Base-by-base conservation (phyloP, 2,329 filamentous ascomycete species). In the Colletotrichum eremochloae region DNA sequence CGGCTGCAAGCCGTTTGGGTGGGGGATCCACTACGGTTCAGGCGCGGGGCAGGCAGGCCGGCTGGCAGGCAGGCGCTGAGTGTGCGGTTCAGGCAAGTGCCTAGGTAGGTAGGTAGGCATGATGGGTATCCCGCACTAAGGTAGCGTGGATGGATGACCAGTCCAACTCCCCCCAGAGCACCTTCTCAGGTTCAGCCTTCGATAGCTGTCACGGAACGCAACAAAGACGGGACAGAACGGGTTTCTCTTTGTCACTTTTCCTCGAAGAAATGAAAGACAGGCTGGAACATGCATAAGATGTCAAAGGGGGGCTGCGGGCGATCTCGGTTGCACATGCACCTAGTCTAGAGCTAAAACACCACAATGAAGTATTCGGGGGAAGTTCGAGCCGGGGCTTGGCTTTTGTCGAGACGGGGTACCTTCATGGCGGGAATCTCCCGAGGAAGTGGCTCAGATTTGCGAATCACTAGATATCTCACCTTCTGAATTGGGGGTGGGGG, bases 21-120 rank as follows among this genome's bases (percentile, higher is more conserved):
- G 58, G 58, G 60, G n/a, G 31, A 33, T 24, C 60, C 60, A 66
- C 69, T 68, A 72, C 58, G 46, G 69, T 44, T 57, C n/a, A 36
- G 65, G 50, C 58, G 66, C 58, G 46, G 60, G 69, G 69, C 65
- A 69, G 29, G 33, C 44, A 44, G 42, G 48, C 57, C 11, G 42
- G 12, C 40, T 20, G 69, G 58, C 64, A 69, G 31, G 33, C 57
- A 52, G 42, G 48, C 38, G n/a, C 14, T 31, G 50, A 31, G 12
- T 20, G 53, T n/a, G n/a, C 24, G 14, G 53, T 20, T 56, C 33
- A 38, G 42, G 61, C 67, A 42, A 24, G 24, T 24, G 24, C 24
- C 24, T 24, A 24, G 24, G 24, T 24, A 24, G 24, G 24, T 24
- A 24, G 24, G 24, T 24, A 24, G 24, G 62, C 44, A 60, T 56